Evolutionary conservation across 2,329 filamentous ascomycete genomes (phyloP), one percentile per base, ranked within the genome.

Genomic region (Cladosporium sp.): DNA sequence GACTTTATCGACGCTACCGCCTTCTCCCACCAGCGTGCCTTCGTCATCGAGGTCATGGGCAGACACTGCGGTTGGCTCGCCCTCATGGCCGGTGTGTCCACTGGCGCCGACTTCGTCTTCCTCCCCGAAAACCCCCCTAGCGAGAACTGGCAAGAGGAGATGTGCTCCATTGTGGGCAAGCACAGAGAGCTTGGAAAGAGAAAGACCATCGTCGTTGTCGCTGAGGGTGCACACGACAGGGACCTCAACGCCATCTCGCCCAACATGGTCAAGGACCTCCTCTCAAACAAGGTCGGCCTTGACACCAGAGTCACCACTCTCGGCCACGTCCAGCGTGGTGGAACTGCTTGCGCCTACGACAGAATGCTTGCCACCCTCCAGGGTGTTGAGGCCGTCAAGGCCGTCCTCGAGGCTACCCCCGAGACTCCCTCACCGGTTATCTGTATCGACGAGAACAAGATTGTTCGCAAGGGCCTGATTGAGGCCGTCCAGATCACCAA

Each of bases 31-130:
- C 95, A 95, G 59, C 81, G 93, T 63, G 93, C 93, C 37, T 98
- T 98, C 70, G 91, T 98, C 53, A 87, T 98, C 57, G 93, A 96
- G 71, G 93, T 98, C 64, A 98, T 98, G 93, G 93, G 93, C 46
- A 82, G 93, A 55, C 92, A 98, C 73, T 98, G 93, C 69, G 93
- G 93, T 57, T 98, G 93, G 93, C 78, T 98, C 57, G 93, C 93
- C 38, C 79, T 98, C 56, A 96, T 97, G 86, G 87, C 92, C 11
- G 92, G 91, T 64, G 91, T 98, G 55, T 91, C 89, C 54, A 95
- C 89, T 1, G 93, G 92, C 46, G 91, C 93, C 13, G 93, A 98
- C 71, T 98, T 95, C 72, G 82, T 97, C 63, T 97, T 98, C 71
- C 92, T 96, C 59, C 93, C 93, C 0, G 93, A 98, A 72, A 90